phyloP scores from a whole-genome alignment of 345 rosid species.

The Moricandia arvensis region DNA sequence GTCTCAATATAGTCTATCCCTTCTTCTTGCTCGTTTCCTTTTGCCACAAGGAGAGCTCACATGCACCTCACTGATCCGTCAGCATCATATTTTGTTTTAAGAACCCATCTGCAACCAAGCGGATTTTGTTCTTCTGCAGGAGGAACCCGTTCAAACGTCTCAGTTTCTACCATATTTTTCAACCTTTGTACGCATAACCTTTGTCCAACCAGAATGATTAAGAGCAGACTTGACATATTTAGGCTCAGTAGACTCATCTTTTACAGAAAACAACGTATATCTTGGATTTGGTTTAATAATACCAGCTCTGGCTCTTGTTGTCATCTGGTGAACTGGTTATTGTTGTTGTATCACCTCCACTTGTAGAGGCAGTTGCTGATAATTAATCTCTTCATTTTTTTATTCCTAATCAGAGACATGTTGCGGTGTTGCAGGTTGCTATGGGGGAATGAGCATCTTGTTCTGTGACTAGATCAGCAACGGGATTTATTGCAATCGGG shows the following conservation, averaged over 20 bases:
- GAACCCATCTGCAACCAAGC: neutral
- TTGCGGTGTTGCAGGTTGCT: too few relatives aligned
- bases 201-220: neutral
- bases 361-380: too few relatives aligned
- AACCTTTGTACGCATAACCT: neutral
- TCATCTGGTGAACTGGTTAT: neutral
- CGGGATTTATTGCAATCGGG: too few relatives aligned
- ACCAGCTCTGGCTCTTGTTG: neutral
- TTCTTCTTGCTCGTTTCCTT: neutral
- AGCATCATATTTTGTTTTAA: too few relatives aligned
- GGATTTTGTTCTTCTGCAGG: neutral
- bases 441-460: too few relatives aligned
- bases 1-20: neutral
- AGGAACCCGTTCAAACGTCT: neutral
- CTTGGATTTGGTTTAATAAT: neutral
- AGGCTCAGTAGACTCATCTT: neutral
- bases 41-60: neutral
- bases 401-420: too few relatives aligned
- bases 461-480: too few relatives aligned
- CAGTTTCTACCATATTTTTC: neutral
- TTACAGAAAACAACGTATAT: neutral
- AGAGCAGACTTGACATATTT: neutral
- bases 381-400: too few relatives aligned
- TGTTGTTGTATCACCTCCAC: neutral
- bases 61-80: neutral